Conservation (phyloP, 192 early-diverging fungal genomes). For the Mortierella antarctica region DNA sequence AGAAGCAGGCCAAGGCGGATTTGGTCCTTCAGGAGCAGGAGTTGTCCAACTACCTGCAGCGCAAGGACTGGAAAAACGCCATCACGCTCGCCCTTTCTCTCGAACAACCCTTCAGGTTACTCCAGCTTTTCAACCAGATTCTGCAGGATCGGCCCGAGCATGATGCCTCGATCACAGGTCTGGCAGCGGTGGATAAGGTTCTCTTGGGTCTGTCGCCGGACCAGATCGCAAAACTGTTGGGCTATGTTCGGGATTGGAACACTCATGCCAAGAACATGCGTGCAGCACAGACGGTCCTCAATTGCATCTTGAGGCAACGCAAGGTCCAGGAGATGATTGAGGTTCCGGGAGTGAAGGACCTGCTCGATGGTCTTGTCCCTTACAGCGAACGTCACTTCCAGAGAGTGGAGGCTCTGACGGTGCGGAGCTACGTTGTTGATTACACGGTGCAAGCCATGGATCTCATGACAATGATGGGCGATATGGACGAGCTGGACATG, state of each 20-base stretch:
- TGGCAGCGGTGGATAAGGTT: conserved; percentile 74
- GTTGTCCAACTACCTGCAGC: conserved; percentile 83
- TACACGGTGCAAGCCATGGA: conserved; percentile 94
- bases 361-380: conserved; percentile 85
- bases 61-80: conserved; percentile 94
- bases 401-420: conserved; percentile 80
- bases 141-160: conserved; percentile 60
- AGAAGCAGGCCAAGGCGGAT: conserved; percentile 78
- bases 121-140: conserved; percentile 77
- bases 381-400: conserved; percentile 94
- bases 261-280: conserved; percentile 85
- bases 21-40: conserved; percentile 89
- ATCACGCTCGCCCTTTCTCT: conserved; percentile 90
- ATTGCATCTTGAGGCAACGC: conserved; percentile 78
- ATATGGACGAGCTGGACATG: conserved; percentile 40
- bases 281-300: conserved; percentile 84
- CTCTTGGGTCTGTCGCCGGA: conserved; percentile 69
- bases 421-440: conserved; percentile 87
- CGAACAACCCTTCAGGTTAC: conserved; percentile 87
- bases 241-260: conserved; percentile 95
- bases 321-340: conserved; percentile 75
- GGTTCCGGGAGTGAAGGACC: conserved; percentile 84
- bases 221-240: conserved; percentile 83
- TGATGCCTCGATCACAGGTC: conserved; percentile 69
- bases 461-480: conserved; percentile 54